Evolutionary conservation across 495 filamentous ascomycete species (phyloP), one percentile per base, ranked within the genome.

Genomic region (Aspergillus kassunensis): DNA sequence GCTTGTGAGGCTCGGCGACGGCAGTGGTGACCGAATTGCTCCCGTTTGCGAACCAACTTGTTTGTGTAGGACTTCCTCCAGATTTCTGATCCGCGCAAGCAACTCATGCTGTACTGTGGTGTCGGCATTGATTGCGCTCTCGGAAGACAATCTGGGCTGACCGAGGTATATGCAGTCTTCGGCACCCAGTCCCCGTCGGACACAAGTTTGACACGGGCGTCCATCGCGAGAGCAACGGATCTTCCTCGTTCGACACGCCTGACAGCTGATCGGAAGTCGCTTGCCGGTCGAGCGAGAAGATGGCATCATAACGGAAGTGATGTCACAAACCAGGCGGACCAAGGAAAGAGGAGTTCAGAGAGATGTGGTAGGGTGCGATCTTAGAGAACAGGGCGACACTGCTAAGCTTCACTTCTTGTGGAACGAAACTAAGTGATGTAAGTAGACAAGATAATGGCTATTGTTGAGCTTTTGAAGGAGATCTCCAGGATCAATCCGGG

Each of bases 161-260:
- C 70, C 68, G 12, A 73, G 61, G 24, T 73, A 73, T 53, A 73
- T 60, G 36, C 70, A 73, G 53, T 73, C 70, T 44, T 73, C 67
- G 6, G 70, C 68, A 12, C 67, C 67, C 6, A 73, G 56, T 7
- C 70, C 70, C 12, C 70, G 63, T 8, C 68, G 65, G 4, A 71
- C 64, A 55, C 70, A 73, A 0, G 70, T 73, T 35, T 71, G 67
- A 27, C 70, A 73, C 16, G 70, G 70, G 12, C 70, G 62, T 15
- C 67, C 67, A 53, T 73, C 70, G 10, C 70, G 69, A 23, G 68
- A 70, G 43, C 70, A 73, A 19, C 68, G 60, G 23, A 73, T 71
- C 44, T 73, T 73, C 44, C 70, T 56, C 5, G 56, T 68, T 51
- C 70, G 67, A 47, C 70, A 73, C 25, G 70, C 68, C 40, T 73